Evolutionary conservation across 1,284 basidiomycete genomes (phyloP).

Genomic region (Trametes polyzona): DNA sequence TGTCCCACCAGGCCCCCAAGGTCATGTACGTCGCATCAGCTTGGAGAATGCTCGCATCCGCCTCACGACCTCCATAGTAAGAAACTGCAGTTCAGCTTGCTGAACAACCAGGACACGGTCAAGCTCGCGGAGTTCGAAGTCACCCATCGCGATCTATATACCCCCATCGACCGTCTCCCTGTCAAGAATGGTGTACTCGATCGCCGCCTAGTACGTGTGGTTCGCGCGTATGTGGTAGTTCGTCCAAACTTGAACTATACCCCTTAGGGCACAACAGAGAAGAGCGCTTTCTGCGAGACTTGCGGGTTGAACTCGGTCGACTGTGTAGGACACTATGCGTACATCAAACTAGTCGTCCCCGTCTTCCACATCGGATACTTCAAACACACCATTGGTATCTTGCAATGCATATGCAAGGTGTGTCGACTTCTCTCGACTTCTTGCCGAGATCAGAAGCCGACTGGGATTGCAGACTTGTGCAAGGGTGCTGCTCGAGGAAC

Average conservation of each 20-base stretch:
- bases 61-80: conserved; percentile 57
- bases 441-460: conserved; percentile 1
- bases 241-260: neutral
- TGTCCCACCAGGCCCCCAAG: conserved; percentile 88
- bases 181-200: conserved; percentile 94
- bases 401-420: conserved; percentile 93
- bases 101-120: conserved; percentile 93
- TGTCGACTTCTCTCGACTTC: neutral
- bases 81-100: conserved; percentile 91
- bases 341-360: conserved; percentile 94
- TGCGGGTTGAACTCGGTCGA: conserved; percentile 93
- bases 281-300: conserved; percentile 91
- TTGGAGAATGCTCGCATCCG: neutral
- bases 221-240: conserved; percentile 23
- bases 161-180: conserved; percentile 76
- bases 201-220: conserved; percentile 70
- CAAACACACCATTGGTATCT: conserved; percentile 91
- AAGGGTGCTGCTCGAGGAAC: conserved; percentile 89
- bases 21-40: conserved; percentile 72
- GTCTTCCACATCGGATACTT: conserved; percentile 99
- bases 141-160: conserved; percentile 90
- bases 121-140: conserved; percentile 95
- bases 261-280: conserved; percentile 94
- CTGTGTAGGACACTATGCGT: conserved; percentile 98
- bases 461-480: conserved; percentile 78